Evolutionary conservation across 139 green algal species (phyloP).

Genomic region (Chlorella sp.): DNA sequence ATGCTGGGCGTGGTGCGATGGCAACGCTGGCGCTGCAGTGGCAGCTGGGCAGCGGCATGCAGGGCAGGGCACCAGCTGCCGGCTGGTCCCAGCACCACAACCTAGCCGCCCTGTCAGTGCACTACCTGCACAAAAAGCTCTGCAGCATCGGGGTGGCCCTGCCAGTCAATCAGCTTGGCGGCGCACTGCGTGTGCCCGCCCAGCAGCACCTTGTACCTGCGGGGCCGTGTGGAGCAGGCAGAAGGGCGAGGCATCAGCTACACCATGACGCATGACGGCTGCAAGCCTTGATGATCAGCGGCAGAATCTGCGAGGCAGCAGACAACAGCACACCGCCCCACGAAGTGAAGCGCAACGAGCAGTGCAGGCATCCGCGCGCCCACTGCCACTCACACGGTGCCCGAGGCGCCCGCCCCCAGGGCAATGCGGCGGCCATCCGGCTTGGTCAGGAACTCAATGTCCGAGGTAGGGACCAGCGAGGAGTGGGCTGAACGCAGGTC

Average conservation of each 20-base stretch:
- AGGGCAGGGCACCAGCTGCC: no score
- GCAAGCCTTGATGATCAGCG: no score
- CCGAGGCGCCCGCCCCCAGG: background rate
- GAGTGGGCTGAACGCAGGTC: background rate
- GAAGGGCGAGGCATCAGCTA: no score
- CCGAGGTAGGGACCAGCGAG: background rate
- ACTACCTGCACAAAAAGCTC: background rate
- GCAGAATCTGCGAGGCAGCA: no score
- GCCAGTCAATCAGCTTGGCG: background rate
- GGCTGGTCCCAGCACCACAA: no score
- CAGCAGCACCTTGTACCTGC: slow-evolving; percentile 8
- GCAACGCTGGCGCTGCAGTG: no score
- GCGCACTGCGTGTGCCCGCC: background rate
- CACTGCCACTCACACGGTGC: background rate
- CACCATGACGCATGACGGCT: no score
- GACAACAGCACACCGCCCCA: background rate
- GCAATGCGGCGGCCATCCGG: background rate
- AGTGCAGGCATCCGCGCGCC: no score
- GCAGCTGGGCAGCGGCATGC: background rate
- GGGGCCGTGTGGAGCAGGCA: background rate
- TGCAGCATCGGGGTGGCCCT: background rate
- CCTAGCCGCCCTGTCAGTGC: no score
- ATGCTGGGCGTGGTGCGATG: no score
- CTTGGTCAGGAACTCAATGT: background rate
- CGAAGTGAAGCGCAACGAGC: no score